Evolutionary conservation across 352 stramenopile species (phyloP), one percentile per base, ranked within the genome.

Genomic region (Phytophthora citricola): DNA sequence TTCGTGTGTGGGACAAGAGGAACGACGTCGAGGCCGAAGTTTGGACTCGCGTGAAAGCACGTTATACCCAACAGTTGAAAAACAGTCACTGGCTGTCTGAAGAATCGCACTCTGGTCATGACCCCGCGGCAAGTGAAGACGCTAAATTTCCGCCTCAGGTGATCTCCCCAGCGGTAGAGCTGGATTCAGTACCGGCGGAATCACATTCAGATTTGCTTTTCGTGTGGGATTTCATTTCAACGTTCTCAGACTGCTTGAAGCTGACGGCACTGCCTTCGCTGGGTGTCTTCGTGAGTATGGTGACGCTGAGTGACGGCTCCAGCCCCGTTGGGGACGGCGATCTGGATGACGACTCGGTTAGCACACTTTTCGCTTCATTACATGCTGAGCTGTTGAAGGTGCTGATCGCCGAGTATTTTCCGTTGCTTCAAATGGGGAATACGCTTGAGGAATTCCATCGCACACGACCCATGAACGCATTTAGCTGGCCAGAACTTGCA

Each of bases 401-500:
- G 24, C 39, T 93, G 27, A 47, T 92, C 26, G 53, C 58, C 2
- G 85, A 93, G 39, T 90, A 90, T 67, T 92, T 91, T 22, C 83
- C 83, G 2, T 41, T 87, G 20, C 64, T 93, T 31, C 83, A 92
- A 71, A 83, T 87, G 68, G 85, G 83, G 8, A 90, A 78, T 17
- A 86, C 68, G 1, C 45, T 91, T 32, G 82, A 91, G 20, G 85
- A 93, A 29, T 92, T 93, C 39, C 76, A 89, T 55, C 76, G 80
- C 24, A 90, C 84, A 2, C 75, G 87, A 15, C 87, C 87, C 9
- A 75, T 95, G 53, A 95, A 94, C 44, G 53, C 71, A 10, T 79
- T 94, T 61, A 93, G 73, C 12, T 95, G 87, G 87, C 83, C 85
- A n/a, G 87, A 95, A 75, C 55, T 94, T 34, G 84, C 79, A 47